Evolutionary conservation across 2,329 filamentous ascomycete genomes (phyloP), one percentile per base, ranked within the genome.

Genomic region (Verticillium nubilum): DNA sequence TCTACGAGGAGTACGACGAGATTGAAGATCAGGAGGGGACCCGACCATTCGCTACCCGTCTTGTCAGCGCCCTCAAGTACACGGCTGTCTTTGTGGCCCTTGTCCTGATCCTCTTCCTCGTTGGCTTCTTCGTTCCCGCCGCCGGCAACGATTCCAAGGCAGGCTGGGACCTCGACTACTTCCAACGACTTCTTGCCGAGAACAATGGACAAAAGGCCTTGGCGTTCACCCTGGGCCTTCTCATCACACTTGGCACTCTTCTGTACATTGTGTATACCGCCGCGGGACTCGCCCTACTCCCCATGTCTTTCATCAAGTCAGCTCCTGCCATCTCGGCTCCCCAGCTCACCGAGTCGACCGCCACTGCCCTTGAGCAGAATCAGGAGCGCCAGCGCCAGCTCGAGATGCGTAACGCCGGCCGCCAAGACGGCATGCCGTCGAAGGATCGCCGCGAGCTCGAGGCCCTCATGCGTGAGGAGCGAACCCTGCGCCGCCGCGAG

Each of bases 1-100:
- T 90, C 86, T 95, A 96, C 69, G 95, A 99, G 73, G 95, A 98
- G 74, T 96, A 96, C 65, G 94, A 97, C 68, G 92, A 97, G 75
- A 88, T 94, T 23, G 92, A 92, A 62, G 83, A 88, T 33, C 91
- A 96, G 67, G 90, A 91, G 31, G 86, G 85, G 29, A 50, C 42
- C 42, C 88, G 93, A 71, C 89, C 89, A 2, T 74, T 89, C 60
- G 82, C 80, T 6, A 84, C 86, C 68, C 85, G 92, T 58, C 82
- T 98, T 61, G 88, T 87, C 83, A 87, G 87, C n/a, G 92, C 95
- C 4, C 79, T 91, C 71, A 97, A 96, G 76, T 98, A 97, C 76
- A 97, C 95, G 0, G 76, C 93, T 56, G 88, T 86, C 61, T 98
- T 98, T 72, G 76, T 98, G 54, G 75, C 88, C 35, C 82, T 98